These are phyloP conservation scores for Chlorella sp. DNA, from an alignment of 139 green algal genomes.

Conservation along the genomic window DNA sequence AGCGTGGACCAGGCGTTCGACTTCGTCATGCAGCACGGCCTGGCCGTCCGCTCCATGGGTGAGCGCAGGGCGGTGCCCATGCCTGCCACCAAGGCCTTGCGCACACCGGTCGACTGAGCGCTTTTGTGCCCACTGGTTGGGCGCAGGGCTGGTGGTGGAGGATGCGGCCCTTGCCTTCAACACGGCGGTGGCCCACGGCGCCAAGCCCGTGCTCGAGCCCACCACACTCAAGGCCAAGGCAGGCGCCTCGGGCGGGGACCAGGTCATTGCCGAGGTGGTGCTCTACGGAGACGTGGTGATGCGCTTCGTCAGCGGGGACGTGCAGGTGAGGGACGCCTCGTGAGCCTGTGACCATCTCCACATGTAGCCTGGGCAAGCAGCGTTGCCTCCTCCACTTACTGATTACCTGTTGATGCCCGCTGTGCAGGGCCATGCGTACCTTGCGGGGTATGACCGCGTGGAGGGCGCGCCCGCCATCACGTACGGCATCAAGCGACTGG, in stretches of 20 bases:
- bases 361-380: no score
- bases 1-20: constrained; percentile 44
- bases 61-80: no score
- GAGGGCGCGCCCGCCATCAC: constrained; percentile 23
- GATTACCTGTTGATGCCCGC: no score
- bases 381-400: no score
- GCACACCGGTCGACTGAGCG: no score
- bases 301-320: constrained; percentile 24
- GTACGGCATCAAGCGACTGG: constrained; percentile 80
- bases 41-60: constrained; percentile 86
- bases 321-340: constrained; percentile 16
- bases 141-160: constrained; percentile 73
- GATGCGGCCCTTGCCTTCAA: constrained; percentile 77
- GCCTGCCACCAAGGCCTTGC: no score
- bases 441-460: constrained; percentile 69
- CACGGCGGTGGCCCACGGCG: constrained; percentile 60
- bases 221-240: background rate
- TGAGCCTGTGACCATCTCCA: no score
- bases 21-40: constrained; percentile 82
- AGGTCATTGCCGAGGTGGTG: constrained; percentile 61
- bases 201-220: constrained; percentile 51
- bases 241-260: constrained; percentile 4
- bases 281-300: constrained; percentile 96
- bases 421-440: no score
- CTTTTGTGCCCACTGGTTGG: no score